These are phyloP conservation scores for Martiniozyma abietophila DNA, from an alignment of 805 yeast species.

Conservation along the genomic window DNA sequence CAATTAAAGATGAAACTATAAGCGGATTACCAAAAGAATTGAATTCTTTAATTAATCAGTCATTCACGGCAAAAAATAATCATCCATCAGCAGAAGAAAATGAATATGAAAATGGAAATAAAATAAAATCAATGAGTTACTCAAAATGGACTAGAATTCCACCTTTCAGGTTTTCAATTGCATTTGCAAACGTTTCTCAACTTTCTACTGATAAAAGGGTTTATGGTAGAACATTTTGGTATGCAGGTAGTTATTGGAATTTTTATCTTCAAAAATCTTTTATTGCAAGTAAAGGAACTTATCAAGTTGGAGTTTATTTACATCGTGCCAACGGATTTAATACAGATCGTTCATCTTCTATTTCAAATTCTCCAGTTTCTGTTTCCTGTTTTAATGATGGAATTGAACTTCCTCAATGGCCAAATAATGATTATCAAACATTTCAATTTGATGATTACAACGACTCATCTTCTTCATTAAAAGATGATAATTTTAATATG, in stretches of 20 bases:
- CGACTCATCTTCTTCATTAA: too few species aligned
- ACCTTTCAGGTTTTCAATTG: slow-evolving; percentile 45
- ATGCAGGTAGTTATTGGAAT: slow-evolving; percentile 56
- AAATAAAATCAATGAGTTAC: too few species aligned
- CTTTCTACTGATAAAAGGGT: slow-evolving; percentile 37
- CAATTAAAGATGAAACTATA: slow-evolving; percentile 38
- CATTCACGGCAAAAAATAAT: too few species aligned
- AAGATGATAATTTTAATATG: too few species aligned
- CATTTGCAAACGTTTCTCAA: slow-evolving; percentile 39
- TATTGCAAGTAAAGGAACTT: slow-evolving; percentile 31
- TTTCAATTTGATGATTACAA: too few species aligned
- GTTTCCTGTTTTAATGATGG: too few species aligned
- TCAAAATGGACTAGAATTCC: slow-evolving; percentile 34
- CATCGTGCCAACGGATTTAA: slow-evolving; percentile 35
- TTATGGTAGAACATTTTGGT: slow-evolving; percentile 45
- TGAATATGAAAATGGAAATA: too few species aligned
- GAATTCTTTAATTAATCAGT: slow-evolving; percentile 13
- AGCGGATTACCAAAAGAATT: slow-evolving; percentile 35
- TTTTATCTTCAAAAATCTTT: slow-evolving; percentile 41
- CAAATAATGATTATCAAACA: too few species aligned
- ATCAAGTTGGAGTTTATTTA: slow-evolving; percentile 47
- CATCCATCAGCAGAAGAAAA: too few species aligned
- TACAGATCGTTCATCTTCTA: slow-evolving; percentile 28
- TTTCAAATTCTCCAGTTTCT: too few species aligned
- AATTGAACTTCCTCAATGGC: too few species aligned